Percentiles rank a stretch among this genome's conserved stretches.
Conservation (phyloP, 192 early-diverging fungal genomes). For the Podila epicladia region DNA sequence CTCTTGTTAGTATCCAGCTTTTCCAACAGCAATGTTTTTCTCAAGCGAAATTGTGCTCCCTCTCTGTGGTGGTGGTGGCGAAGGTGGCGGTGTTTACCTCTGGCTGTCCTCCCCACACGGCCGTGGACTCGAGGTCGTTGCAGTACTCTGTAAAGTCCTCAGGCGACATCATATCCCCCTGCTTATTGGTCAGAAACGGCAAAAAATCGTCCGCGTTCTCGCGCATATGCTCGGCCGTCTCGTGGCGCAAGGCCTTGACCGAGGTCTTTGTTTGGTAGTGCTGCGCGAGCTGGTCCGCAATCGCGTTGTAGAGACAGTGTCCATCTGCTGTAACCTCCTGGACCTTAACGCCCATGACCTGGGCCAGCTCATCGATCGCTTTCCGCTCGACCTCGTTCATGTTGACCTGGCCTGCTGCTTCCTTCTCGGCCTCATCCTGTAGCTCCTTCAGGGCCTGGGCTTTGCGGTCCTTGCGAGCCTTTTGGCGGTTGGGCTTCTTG, state of each 20-base stretch:
- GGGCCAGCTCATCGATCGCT: constrained; percentile 69
- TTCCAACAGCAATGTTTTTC: background rate
- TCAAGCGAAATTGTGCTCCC: background rate
- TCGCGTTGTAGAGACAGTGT: constrained; percentile 93
- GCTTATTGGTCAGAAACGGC: constrained; percentile 84
- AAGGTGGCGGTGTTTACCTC: constrained; percentile 65
- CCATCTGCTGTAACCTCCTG: constrained; percentile 86
- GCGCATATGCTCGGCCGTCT: constrained; percentile 85
- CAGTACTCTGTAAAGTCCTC: constrained; percentile 84
- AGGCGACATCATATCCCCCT: constrained; percentile 73
- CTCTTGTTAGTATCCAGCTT: background rate
- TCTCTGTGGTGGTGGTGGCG: too few relatives aligned
- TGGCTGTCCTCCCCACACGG: constrained; percentile 93
- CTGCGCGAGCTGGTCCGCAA: constrained; percentile 81
- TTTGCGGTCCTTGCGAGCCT: constrained; percentile 72
- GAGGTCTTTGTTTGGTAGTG: constrained; percentile 58
- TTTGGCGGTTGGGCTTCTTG: constrained; percentile 56
- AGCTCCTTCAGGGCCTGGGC: constrained; percentile 76
- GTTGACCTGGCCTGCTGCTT: constrained; percentile 81
- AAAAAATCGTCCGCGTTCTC: constrained; percentile 86
- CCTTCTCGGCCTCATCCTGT: constrained; percentile 77
- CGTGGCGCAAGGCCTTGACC: constrained; percentile 74
- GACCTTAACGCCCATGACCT: constrained; percentile 66
- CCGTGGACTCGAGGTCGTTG: constrained; percentile 78
- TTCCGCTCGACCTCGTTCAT: constrained; percentile 76